A percentile compares a stretch with the other conserved stretches of the same genome.
Conservation (phyloP, 2,329 filamentous ascomycete species). For the Aspergillus sojae region DNA sequence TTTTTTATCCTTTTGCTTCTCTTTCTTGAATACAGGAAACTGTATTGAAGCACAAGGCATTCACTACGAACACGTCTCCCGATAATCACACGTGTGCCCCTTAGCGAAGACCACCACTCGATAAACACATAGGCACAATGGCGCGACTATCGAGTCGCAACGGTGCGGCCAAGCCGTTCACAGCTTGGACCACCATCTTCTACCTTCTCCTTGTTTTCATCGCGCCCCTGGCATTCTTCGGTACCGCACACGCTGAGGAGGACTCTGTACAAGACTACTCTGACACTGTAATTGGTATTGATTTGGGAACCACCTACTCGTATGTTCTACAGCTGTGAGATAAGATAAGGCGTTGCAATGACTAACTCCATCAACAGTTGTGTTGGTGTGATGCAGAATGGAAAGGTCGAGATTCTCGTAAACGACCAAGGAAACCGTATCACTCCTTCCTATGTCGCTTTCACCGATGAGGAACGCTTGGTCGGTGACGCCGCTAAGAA, state of each 20-base stretch:
- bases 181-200: conserved; percentile 81
- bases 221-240: conserved; percentile 80
- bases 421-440: conserved; percentile 98
- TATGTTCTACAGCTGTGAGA: conserved; percentile 23
- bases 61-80: not conserved
- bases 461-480: conserved; percentile 94
- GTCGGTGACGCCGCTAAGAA: conserved; percentile 98
- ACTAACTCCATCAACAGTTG: conserved; percentile 61
- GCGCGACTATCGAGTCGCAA: conserved; percentile 58
- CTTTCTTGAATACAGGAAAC: conserved; percentile 7
- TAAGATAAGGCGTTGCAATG: not conserved
- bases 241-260: conserved; percentile 71
- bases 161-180: conserved; percentile 70
- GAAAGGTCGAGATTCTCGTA: conserved; percentile 92
- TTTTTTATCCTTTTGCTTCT: conserved; percentile 10
- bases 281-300: conserved; percentile 90
- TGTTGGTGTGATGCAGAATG: conserved; percentile 94
- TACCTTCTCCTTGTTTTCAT: conserved; percentile 89
- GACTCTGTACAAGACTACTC: conserved; percentile 74
- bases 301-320: conserved; percentile 84
- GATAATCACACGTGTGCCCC: conserved; percentile 12
- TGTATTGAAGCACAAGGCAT: not conserved
- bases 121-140: conserved; percentile 49
- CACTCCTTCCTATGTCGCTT: conserved; percentile 91
- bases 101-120: conserved; percentile 16